Base-by-base conservation (phyloP, 2,329 filamentous ascomycete species). In the Alternaria infectoria region DNA sequence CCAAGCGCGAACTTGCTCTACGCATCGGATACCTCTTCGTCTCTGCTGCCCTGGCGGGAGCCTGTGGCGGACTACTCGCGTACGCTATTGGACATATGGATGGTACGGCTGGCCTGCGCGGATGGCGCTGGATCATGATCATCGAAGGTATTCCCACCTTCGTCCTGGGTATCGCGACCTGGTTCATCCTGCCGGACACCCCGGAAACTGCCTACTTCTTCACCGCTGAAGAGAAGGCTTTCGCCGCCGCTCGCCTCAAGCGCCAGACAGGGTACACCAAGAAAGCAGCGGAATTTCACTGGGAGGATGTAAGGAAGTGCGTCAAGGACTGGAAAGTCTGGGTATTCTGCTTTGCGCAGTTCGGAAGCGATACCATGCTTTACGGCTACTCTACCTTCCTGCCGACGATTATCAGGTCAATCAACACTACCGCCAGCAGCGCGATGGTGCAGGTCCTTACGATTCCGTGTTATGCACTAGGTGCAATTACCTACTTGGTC, bases 371-470 rank as follows among this genome's bases (percentile, higher is more conserved):
- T 72, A 92, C 89, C 1, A 91, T 93, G 87, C 83, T 94, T 0
- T 94, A 94, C 72, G 90, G 91, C 5, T 93, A 89, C 77, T 90
- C 88, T 54, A 93, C 90, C 0, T 94, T 94, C 74, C 80, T 95
- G 47, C 92, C 92, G 0, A 93, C 91, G 5, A 94, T 95, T 68
- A 93, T 95, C 76, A 83, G 87, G 45, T 88, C 86, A 5, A 86
- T 94, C 55, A 89, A 90, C 4, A 80, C 81, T 1, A 75, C 74
- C 3, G 92, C 90, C 83, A 84, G 87, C 0, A 82, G 83, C 0
- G 86, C 90, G 0, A 84, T 91, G 72, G 87, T 92, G 6, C 91
- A 94, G 77, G 87, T 92, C 30, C 85, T 94, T 32, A 94, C 92
- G 0, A 91, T 95, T 50, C 92, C 92, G 0, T 93, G 90, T 78